Evolutionary conservation across 129 eudicot species (phyloP).

Genomic region (Lactuca saligna): DNA sequence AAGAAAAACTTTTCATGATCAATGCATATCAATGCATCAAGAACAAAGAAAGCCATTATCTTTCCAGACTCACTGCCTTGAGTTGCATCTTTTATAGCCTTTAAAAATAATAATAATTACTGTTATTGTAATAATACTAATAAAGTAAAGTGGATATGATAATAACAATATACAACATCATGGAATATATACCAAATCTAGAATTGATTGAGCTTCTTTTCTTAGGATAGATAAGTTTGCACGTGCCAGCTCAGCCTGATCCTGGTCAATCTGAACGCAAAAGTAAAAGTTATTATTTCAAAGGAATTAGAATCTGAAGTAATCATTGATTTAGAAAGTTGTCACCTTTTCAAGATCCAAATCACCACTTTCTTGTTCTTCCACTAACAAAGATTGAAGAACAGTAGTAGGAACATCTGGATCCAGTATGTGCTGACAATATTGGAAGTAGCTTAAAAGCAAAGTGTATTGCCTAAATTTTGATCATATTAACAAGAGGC

Average conservation of each 20-base stretch:
- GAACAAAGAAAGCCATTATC: slow-evolving; percentile 70
- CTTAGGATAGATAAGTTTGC: slow-evolving; percentile 72
- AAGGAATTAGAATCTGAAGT: not conserved
- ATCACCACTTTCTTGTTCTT: slow-evolving; percentile 71
- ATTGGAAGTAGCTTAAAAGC: slow-evolving; percentile 89
- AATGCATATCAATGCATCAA: slow-evolving; percentile 80
- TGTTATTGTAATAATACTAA: too few species aligned
- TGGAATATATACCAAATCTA: slow-evolving; percentile 69
- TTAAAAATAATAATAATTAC: slow-evolving; percentile 11
- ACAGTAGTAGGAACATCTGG: slow-evolving; percentile 82
- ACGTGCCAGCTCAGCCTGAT: slow-evolving; percentile 82
- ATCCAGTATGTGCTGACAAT: slow-evolving; percentile 89
- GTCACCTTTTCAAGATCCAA: slow-evolving; percentile 75
- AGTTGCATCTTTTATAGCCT: slow-evolving; percentile 85
- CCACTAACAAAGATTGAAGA: slow-evolving; percentile 70
- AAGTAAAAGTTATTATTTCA: not conserved
- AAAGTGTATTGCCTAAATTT: slow-evolving; percentile 87
- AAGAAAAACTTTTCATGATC: slow-evolving; percentile 95
- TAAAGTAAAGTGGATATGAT: too few species aligned
- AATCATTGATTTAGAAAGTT: slow-evolving; percentile 12
- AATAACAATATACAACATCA: slow-evolving; percentile 2
- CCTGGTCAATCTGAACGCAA: slow-evolving; percentile 69
- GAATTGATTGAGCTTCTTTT: slow-evolving; percentile 82
- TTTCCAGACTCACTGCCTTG: slow-evolving; percentile 94
- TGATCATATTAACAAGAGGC: slow-evolving; percentile 13